These are phyloP conservation scores for Ceratobasidium sp. DNA, from an alignment of 1,284 basidiomycete species.

Conservation along the genomic window DNA sequence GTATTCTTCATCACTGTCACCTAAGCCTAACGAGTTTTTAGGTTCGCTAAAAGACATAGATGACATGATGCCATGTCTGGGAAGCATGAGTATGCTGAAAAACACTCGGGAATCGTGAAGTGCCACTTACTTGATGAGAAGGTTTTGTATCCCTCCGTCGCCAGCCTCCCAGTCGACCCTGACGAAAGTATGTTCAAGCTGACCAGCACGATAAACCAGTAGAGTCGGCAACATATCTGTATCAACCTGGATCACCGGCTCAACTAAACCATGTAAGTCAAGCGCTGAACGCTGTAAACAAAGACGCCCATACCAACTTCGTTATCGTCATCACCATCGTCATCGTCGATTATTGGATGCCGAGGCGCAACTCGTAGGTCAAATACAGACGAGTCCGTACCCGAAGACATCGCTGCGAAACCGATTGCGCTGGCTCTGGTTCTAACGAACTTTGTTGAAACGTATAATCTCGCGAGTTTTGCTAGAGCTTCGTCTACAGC, in stretches of 20 bases:
- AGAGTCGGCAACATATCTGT: constrained; percentile 85
- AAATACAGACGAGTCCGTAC: neutral
- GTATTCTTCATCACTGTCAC: constrained; percentile 28
- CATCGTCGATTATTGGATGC: constrained; percentile 52
- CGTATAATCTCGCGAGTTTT: constrained; percentile 72
- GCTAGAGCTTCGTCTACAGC: constrained; percentile 74
- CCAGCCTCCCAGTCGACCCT: constrained; percentile 86
- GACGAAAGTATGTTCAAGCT: constrained; percentile 84
- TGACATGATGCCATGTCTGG: constrained; percentile 37
- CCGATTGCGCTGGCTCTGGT: constrained; percentile 78
- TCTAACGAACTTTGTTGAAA: constrained; percentile 81
- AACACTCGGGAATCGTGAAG: neutral
- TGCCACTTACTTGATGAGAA: constrained; percentile 66
- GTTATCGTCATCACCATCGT: constrained; percentile 40
- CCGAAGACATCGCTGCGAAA: constrained; percentile 64
- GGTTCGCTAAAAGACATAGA: constrained; percentile 36
- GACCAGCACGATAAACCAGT: constrained; percentile 82
- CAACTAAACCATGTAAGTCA: constrained; percentile 30
- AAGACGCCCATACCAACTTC: constrained; percentile 12
- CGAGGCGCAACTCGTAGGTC: constrained; percentile 62
- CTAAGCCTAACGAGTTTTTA: constrained; percentile 6
- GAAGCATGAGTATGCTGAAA: neutral
- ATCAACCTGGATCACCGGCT: constrained; percentile 68
- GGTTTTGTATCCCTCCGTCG: constrained; percentile 69
- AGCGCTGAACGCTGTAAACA: neutral